These are phyloP conservation scores for Areca catechu DNA, from an alignment of 176 grass and related monocot genomes.

Conservation along the genomic window DNA sequence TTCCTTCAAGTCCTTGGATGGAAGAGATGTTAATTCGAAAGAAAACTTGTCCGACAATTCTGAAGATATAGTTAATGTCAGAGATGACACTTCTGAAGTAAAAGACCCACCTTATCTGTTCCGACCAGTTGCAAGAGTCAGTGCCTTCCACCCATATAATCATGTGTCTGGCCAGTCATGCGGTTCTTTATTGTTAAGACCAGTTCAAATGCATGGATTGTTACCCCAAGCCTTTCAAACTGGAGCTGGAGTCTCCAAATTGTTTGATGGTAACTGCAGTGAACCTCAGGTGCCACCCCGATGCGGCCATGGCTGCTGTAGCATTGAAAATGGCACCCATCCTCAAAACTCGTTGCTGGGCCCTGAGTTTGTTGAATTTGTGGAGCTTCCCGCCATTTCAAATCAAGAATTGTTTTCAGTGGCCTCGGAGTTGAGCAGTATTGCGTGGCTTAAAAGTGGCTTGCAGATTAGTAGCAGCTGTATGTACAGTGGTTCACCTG, in stretches of 20 bases:
- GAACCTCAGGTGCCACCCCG: conserved; percentile 61
- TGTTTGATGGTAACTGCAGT: conserved; percentile 25
- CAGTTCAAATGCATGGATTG: conserved; percentile 20
- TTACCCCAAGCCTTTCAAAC: conserved; percentile 26
- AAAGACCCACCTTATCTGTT: conserved; percentile 57
- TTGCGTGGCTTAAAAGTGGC: conserved; percentile 88
- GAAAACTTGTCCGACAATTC: conserved; percentile 28
- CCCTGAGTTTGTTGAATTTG: conserved; percentile 86
- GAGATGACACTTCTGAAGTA: conserved; percentile 13
- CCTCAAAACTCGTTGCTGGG: conserved; percentile 56
- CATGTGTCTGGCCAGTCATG: conserved; percentile 11
- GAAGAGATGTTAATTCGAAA: conserved; percentile 27
- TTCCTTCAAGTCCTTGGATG: conserved; percentile 33
- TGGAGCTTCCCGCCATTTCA: conserved; percentile 58
- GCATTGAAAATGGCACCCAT: conserved; percentile 9
- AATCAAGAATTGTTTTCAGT: conserved; percentile 56
- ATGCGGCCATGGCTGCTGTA: conserved; percentile 75
- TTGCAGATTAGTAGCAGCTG: conserved; percentile 44
- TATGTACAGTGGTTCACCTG: not conserved
- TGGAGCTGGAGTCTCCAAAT: conserved; percentile 34
- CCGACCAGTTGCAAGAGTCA: conserved; percentile 59
- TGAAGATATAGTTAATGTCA: conserved; percentile 13
- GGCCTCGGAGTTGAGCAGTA: conserved; percentile 92
- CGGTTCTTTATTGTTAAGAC: conserved; percentile 20
- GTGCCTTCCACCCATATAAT: conserved; percentile 78